Conservation (phyloP, 2,329 filamentous ascomycete genomes). For the Fusarium scirpi region DNA sequence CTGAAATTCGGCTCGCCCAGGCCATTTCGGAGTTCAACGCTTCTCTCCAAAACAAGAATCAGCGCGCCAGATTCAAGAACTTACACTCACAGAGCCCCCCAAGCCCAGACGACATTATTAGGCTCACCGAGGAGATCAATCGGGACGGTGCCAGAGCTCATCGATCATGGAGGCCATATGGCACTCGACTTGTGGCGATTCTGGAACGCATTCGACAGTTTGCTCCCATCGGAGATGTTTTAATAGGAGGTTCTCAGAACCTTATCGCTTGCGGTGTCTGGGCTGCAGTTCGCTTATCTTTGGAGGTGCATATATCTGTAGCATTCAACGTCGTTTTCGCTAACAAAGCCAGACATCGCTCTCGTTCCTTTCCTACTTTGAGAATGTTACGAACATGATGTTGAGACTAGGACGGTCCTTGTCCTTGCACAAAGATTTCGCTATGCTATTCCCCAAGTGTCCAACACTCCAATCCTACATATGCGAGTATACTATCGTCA, state of each 20-base stretch:
- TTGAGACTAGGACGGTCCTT: not conserved
- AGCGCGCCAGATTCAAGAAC: not conserved
- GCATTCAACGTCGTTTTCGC: too few species aligned
- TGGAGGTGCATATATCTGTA: fast-evolving
- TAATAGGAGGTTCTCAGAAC: not conserved
- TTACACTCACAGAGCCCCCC: too few species aligned
- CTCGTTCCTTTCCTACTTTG: not conserved
- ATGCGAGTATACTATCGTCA: not conserved
- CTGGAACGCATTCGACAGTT: not conserved
- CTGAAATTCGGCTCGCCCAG: not conserved
- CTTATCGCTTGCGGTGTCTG: not conserved
- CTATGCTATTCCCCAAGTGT: fast-evolving
- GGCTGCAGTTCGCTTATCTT: not conserved
- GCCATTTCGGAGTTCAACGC: not conserved
- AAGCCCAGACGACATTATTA: not conserved
- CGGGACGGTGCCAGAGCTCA: not conserved
- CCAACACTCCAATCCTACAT: fast-evolving
- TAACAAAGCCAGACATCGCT: not conserved
- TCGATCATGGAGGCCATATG: not conserved
- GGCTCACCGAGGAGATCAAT: not conserved
- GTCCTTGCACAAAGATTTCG: fast-evolving
- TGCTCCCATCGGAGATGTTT: not conserved
- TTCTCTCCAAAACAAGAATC: not conserved
- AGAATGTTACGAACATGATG: not conserved
- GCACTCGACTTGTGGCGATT: not conserved